Evolutionary conservation across 495 filamentous ascomycete genomes (phyloP).

Genomic region (Chaetomium tenue): DNA sequence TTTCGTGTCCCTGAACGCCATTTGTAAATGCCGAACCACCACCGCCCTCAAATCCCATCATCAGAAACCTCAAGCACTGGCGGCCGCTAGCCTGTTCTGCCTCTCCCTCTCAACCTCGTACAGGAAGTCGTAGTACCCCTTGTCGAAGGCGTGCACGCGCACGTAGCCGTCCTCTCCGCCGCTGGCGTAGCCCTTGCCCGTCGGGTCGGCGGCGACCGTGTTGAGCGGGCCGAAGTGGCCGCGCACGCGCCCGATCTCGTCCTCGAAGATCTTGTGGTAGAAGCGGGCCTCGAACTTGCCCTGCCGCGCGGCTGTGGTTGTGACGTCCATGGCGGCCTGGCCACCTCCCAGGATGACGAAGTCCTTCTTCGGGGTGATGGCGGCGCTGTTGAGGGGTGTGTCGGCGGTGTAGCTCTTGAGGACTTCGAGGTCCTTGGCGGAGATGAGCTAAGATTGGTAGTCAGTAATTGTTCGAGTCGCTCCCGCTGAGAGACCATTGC

Average conservation of each 20-base stretch:
- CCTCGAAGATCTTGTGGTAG: constrained; percentile 98
- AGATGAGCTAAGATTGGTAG: constrained; percentile 61
- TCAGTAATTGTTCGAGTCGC: not conserved
- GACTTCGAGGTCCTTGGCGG: constrained; percentile 77
- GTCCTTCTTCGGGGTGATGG: constrained; percentile 90
- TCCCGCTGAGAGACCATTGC: not conserved
- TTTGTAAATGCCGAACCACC: constrained; percentile 29
- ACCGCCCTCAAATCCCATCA: constrained; percentile 1
- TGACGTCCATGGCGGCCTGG: constrained; percentile 98
- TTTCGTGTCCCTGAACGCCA: constrained; percentile 29
- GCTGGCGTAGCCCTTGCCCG: constrained; percentile 84
- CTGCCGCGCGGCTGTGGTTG: constrained; percentile 87
- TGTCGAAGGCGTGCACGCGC: constrained; percentile 96
- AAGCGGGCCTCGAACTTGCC: constrained; percentile 99
- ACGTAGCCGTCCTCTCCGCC: constrained; percentile 99
- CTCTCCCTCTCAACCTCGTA: constrained; percentile 90
- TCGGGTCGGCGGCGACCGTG: constrained; percentile 83
- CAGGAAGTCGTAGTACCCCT: constrained; percentile 95
- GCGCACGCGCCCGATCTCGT: constrained; percentile 93
- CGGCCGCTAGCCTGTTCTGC: constrained; percentile 31
- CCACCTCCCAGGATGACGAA: constrained; percentile 97
- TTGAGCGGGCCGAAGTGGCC: constrained; percentile 94
- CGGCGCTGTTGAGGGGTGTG: constrained; percentile 94
- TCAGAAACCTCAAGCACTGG: constrained; percentile 6
- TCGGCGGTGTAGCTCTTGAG: constrained; percentile 90